Evolutionary conservation across 1,284 basidiomycete species (phyloP).

Genomic region (Microbotryum violaceum): DNA sequence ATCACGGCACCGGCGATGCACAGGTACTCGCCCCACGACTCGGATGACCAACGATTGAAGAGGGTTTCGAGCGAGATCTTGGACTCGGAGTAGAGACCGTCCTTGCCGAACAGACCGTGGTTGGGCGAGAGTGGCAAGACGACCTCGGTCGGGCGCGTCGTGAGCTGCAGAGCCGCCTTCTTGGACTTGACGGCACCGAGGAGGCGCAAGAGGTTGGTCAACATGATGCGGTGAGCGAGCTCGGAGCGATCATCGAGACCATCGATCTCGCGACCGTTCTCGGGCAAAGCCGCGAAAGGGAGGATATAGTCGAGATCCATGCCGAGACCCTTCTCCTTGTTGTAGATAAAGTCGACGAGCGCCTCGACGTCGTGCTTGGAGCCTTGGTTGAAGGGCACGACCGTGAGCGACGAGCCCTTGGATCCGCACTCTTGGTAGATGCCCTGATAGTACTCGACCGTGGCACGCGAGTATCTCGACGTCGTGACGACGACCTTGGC

Average conservation of each 20-base stretch:
- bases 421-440: slow-evolving; percentile 95
- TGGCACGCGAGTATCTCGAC: slow-evolving; percentile 50
- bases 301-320: slow-evolving; percentile 97
- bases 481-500: slow-evolving; percentile 96
- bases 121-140: slow-evolving; percentile 96
- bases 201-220: slow-evolving; percentile 79
- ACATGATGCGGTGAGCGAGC: slow-evolving; percentile 75
- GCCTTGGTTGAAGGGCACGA: slow-evolving; percentile 97
- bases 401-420: slow-evolving; percentile 87
- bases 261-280: slow-evolving; percentile 97
- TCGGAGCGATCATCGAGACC: slow-evolving; percentile 94
- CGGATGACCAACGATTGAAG: slow-evolving; percentile 96
- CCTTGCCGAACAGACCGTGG: slow-evolving; percentile 94
- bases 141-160: slow-evolving; percentile 95
- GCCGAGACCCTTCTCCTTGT: slow-evolving; percentile 48
- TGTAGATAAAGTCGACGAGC: slow-evolving; percentile 95
- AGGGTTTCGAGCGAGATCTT: slow-evolving; percentile 97
- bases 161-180: slow-evolving; percentile 92
- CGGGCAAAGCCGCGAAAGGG: slow-evolving; percentile 95
- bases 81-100: slow-evolving; percentile 95
- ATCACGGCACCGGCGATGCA: slow-evolving; percentile 97
- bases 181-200: slow-evolving; percentile 95
- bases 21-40: slow-evolving; percentile 98
- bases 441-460: slow-evolving; percentile 93
- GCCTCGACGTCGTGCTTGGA: slow-evolving; percentile 97